Evolutionary conservation across 441 rosid species (phyloP), one percentile per base, ranked within the genome.

Genomic region (Euphorbia celastroides): DNA sequence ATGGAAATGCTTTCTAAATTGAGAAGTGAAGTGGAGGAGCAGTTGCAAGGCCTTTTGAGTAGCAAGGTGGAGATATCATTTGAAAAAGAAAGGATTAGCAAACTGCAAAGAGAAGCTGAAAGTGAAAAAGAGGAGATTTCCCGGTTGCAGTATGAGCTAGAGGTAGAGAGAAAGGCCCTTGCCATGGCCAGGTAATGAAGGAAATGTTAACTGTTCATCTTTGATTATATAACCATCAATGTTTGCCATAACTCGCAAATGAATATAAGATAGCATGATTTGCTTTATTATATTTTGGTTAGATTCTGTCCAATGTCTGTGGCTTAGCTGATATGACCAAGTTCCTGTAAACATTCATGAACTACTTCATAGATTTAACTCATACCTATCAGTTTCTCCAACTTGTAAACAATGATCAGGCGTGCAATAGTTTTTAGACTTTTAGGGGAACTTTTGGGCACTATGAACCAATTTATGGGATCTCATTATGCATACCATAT

Each of bases 121-220:
- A 79, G 65, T 52, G 91, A 88, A 76, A 94, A 77, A 76, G 86
- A 83, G 75, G 90, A 86, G 82, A 84, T 89, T 34, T 60, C 85
- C 62, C 81, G 84, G 62, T 75, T 91, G 68, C 96, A 89, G 58
- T 74, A 89, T 46, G 97, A 94, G 65, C 83, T 94, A 67, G 86
- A 89, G 75, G 90, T 89, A 50, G 97, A 91, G 78, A 78, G 89
- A 51, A 91, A 87, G 75, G 92, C 97, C 74, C 75, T 91, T 76
- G 81, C 96, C 36, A 82, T 86, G 86, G 97, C 97, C 79, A 89
- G 97, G 99, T 93, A 82, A 77, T 69, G 36, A 32, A 5, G 51
- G 58, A 59, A 27, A 27, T 20, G 0, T 19, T 7, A 51, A 62
- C 46, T 14, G 26, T 25, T 23, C 57, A 28, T 50, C 36, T 26